A percentile compares a stretch with the other conserved stretches of the same genome.
Conservation (phyloP, 1,284 basidiomycete species). For the Trametes pubescens region DNA sequence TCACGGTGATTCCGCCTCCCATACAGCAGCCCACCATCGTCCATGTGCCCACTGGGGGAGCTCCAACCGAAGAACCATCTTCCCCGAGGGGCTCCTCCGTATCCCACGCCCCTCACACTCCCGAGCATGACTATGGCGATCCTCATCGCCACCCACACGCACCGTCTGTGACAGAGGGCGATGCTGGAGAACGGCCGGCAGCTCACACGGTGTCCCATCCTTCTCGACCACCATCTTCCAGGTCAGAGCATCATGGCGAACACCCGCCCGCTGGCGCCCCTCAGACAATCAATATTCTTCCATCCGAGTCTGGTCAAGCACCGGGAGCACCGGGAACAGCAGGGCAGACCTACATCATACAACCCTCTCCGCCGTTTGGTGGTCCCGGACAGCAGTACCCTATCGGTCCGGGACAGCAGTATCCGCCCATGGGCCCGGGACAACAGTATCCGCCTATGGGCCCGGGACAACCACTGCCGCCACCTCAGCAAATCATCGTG, state of each 20-base stretch:
- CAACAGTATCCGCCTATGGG: not conserved
- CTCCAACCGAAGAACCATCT: not conserved
- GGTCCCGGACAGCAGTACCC: not conserved
- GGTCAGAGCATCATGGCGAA: conserved; percentile 3
- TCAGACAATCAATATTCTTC: not conserved
- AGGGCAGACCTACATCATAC: not conserved
- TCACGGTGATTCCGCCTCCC: not conserved
- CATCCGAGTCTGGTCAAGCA: not conserved
- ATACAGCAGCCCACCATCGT: not conserved
- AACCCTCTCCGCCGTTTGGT: not conserved
- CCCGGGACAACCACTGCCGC: not conserved
- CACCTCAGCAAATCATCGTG: not conserved
- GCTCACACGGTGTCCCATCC: not conserved
- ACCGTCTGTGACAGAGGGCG: not conserved
- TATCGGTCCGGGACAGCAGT: not conserved
- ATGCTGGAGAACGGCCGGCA: not conserved
- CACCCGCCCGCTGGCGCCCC: not conserved
- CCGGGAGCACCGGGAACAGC: not conserved
- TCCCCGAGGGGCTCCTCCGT: not conserved
- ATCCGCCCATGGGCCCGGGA: not conserved
- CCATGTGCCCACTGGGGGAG: not conserved
- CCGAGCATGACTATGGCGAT: not conserved
- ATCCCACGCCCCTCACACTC: not conserved
- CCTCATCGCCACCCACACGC: not conserved
- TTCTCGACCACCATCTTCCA: not conserved